Evolutionary conservation across 2,329 filamentous ascomycete species (phyloP).

Genomic region (Graphilbum sp.): DNA sequence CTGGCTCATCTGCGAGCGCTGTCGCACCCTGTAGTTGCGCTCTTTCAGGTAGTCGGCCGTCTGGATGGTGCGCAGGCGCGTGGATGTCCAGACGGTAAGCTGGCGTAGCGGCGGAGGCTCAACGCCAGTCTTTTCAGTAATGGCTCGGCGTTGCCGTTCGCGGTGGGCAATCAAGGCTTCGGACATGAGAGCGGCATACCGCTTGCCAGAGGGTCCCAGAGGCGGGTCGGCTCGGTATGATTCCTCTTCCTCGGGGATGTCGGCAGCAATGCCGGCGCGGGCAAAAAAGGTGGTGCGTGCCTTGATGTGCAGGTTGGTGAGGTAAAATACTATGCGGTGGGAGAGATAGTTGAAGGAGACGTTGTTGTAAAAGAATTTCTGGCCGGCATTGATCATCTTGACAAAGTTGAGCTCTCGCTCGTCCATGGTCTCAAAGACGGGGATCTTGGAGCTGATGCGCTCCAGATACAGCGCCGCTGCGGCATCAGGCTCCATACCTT

Average conservation of each 20-base stretch:
- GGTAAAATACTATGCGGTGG: slow-evolving; percentile 94
- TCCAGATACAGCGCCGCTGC: slow-evolving; percentile 83
- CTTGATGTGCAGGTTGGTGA: slow-evolving; percentile 96
- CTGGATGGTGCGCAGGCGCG: slow-evolving; percentile 74
- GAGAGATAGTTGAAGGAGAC: slow-evolving; percentile 93
- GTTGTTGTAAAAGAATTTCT: slow-evolving; percentile 90
- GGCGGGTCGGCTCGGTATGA: slow-evolving; percentile 84
- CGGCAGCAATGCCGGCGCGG: slow-evolving; percentile 70
- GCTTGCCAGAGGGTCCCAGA: slow-evolving; percentile 61
- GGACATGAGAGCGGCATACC: slow-evolving; percentile 75
- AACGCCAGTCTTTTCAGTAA: slow-evolving; percentile 51
- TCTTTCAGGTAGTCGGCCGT: slow-evolving; percentile 70
- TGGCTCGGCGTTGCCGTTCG: slow-evolving; percentile 57
- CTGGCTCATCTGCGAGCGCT: slow-evolving; percentile 92
- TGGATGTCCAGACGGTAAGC: slow-evolving; percentile 89
- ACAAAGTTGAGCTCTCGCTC: slow-evolving; percentile 92
- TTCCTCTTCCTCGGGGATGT: slow-evolving; percentile 73
- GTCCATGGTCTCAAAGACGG: slow-evolving; percentile 92
- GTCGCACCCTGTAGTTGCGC: slow-evolving; percentile 69
- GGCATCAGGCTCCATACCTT: slow-evolving; percentile 80
- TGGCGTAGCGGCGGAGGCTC: slow-evolving; percentile 41
- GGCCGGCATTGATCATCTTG: slow-evolving; percentile 97
- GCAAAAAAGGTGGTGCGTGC: slow-evolving; percentile 86
- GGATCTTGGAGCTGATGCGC: slow-evolving; percentile 83
- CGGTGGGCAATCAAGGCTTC: slow-evolving; percentile 71